A percentile compares a stretch with the other conserved stretches of the same genome.
These are phyloP conservation scores for Datisca glomerata DNA, from an alignment of 306 rosid genomes.

Conservation along the genomic window DNA sequence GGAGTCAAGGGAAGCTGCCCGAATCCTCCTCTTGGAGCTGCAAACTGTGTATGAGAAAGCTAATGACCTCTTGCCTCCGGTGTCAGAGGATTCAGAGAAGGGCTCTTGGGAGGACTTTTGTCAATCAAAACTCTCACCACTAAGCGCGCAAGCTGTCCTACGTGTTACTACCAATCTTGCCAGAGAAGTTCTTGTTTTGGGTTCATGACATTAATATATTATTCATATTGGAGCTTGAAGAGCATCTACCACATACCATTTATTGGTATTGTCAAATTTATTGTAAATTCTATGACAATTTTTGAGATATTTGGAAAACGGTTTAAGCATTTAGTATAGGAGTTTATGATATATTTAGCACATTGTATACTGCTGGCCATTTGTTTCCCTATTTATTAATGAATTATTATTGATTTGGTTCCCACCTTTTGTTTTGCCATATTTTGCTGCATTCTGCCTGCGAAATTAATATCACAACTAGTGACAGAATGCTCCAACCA, in stretches of 20 bases:
- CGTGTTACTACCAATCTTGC: slow-evolving; percentile 68
- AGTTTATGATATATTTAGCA: too few relatives aligned
- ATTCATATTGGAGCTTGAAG: slow-evolving; percentile 21
- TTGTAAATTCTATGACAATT: slow-evolving; percentile 53
- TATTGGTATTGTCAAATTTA: slow-evolving; percentile 30
- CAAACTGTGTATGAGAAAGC: slow-evolving; percentile 63
- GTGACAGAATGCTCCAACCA: too few relatives aligned
- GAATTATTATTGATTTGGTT: too few relatives aligned
- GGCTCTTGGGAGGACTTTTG: slow-evolving; percentile 89
- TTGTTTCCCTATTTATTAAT: too few relatives aligned
- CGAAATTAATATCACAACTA: too few relatives aligned
- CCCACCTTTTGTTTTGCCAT: too few relatives aligned
- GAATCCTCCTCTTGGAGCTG: slow-evolving; percentile 68
- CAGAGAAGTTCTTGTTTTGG: slow-evolving; percentile 55
- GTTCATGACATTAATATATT: slow-evolving; percentile 37
- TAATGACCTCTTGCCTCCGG: slow-evolving; percentile 23
- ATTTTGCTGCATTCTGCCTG: too few relatives aligned
- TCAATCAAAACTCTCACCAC: slow-evolving; percentile 71
- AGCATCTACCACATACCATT: slow-evolving; percentile 24
- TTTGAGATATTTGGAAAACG: slow-evolving; percentile 34
- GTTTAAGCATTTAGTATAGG: slow-evolving; percentile 32
- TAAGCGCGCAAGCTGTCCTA: slow-evolving; percentile 95
- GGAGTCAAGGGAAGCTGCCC: slow-evolving; percentile 96
- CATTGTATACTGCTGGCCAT: too few relatives aligned
- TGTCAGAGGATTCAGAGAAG: slow-evolving; percentile 28